Evolutionary conservation across 2,329 filamentous ascomycete species (phyloP).

Genomic region (Chrysoporthe deuterocubensis): DNA sequence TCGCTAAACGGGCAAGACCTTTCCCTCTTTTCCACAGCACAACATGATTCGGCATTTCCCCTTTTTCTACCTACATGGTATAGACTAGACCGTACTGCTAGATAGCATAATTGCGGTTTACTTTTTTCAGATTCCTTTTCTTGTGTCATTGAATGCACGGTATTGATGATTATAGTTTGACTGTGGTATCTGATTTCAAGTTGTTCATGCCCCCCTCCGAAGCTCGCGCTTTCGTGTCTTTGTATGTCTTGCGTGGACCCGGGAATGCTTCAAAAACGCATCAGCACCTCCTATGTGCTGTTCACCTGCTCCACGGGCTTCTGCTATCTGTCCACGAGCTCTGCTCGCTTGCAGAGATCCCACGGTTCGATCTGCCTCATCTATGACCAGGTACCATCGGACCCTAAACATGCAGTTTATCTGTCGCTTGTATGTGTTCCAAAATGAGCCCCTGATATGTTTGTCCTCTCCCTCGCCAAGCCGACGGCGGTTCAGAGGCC

Average conservation of each 20-base stretch:
- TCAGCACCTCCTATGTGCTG: neutral
- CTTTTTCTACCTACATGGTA: neutral
- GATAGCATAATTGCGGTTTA: conserved; percentile 18
- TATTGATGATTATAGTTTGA: neutral
- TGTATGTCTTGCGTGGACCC: neutral
- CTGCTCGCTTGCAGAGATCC: neutral
- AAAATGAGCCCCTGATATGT: neutral
- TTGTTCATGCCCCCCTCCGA: neutral
- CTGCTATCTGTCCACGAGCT: neutral
- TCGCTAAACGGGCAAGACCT: neutral
- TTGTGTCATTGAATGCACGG: neutral
- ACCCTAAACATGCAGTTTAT: too few species aligned
- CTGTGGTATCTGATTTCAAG: neutral
- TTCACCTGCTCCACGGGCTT: neutral
- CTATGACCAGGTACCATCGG: neutral
- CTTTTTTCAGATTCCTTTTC: neutral
- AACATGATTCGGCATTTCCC: neutral
- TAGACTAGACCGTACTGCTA: conserved; percentile 1
- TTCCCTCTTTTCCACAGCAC: neutral
- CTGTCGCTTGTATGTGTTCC: neutral
- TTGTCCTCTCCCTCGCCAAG: neutral
- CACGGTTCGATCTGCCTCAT: neutral
- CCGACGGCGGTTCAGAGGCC: neutral
- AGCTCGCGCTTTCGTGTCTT: neutral
- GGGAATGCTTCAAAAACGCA: neutral